phyloP scores from a whole-genome alignment of 768 basidiomycete species.

The Tephrocybe sp. region DNA sequence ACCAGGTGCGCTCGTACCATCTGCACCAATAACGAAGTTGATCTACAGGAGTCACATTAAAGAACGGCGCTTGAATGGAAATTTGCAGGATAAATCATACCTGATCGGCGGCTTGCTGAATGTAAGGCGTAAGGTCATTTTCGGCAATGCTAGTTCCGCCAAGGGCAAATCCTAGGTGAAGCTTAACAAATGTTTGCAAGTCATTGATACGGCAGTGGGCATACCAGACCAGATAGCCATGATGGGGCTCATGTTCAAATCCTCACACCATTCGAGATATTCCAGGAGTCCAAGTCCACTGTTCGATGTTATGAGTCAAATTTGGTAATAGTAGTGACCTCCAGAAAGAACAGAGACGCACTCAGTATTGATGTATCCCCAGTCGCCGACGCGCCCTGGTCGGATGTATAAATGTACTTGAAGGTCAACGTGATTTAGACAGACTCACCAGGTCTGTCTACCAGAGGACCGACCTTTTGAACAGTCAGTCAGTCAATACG shows the following conservation, averaged over 20 bases:
- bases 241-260: conserved; percentile 52
- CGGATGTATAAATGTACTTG: not conserved
- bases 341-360: conserved; percentile 19
- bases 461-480: conserved; percentile 37
- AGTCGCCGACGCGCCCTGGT: conserved; percentile 54
- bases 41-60: conserved; percentile 28
- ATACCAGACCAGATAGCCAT: conserved; percentile 60
- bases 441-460: conserved; percentile 41
- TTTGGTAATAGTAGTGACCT: not conserved
- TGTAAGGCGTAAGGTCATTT: conserved; percentile 40
- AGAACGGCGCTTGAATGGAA: not conserved
- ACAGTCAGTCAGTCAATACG: not conserved
- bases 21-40: conserved; percentile 52
- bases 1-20: conserved; percentile 38
- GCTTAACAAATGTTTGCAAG: not conserved
- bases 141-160: conserved; percentile 43
- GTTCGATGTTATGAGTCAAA: not conserved
- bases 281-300: conserved; percentile 30
- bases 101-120: conserved; percentile 56
- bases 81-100: conserved; percentile 1
- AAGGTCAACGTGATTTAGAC: not conserved
- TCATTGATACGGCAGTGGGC: not conserved
- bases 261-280: conserved; percentile 50
- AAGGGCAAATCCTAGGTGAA: conserved; percentile 44
- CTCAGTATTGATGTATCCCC: conserved; percentile 64